Evolutionary conservation across 139 green algal species (phyloP), one percentile per base, ranked within the genome.

Genomic region (Tetraselmis striata): DNA sequence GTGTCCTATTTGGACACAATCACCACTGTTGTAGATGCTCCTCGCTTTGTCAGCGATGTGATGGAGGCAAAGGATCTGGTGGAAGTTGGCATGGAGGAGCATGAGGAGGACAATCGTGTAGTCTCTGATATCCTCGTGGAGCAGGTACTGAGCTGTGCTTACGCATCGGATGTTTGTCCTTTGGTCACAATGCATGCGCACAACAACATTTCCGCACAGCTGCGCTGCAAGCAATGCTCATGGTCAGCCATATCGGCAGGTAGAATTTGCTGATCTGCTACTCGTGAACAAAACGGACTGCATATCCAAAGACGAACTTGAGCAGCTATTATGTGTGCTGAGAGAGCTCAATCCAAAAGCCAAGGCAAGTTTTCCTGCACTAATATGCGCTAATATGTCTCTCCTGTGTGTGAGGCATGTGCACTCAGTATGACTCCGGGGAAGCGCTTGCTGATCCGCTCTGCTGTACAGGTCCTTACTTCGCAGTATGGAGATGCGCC

Each of bases 281-380:
- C 79, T 94, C 58, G 80, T 96, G 30, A 96, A 93, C 88, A 96
- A 96, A 87, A 84, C 74, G 0, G 91, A 95, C 85, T 77, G 93
- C 32, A 83, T 95, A 18, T 83, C 30, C 18, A 22, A 59, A 18
- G 58, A 89, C 26, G 31, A 91, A 76, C 78, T 82, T 28, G 75
- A 88, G n/a, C 84, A 93, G 84, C 77, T 94, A 28, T 59, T 80
- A 76, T 81, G 76, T 26, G 80, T 94, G 83, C 79, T 95, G 59
- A 59, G 77, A 26, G 85, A 87, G 32, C 86, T 92, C 23, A 95
- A 93, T 80, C 30, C 80, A 0, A 74, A n/a, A 5, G 90, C 90
- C 1, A 90, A 90, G 88, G 85, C 92, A 28, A 18, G 45, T 18
- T 67, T 5, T 5, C 45, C 45, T 67, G 45, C n/a, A n/a, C n/a